Percentiles rank a stretch among this genome's conserved stretches.
phyloP scores from a whole-genome alignment of 1,284 basidiomycete genomes.

The Melampsora americana region DNA sequence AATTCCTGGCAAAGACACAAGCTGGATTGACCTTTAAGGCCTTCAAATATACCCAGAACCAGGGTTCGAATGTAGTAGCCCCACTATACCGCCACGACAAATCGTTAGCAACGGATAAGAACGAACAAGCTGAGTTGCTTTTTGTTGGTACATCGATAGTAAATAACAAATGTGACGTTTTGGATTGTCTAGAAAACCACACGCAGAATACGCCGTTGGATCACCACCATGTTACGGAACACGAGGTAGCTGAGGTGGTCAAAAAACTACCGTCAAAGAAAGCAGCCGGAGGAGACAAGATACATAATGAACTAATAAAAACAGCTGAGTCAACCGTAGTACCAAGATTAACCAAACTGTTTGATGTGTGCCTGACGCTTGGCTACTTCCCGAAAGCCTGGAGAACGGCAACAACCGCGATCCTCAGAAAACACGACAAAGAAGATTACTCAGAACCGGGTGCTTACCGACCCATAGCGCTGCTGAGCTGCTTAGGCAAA shows the following conservation, averaged over 20 bases:
- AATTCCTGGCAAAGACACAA: neutral
- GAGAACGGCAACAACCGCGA: constrained; percentile 5
- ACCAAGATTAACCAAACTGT: too few species aligned
- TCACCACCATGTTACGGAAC: neutral
- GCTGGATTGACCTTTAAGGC: neutral
- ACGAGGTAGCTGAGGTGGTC: neutral
- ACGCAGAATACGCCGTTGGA: neutral
- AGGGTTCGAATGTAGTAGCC: neutral
- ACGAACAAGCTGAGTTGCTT: too few species aligned
- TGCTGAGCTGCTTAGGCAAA: too few species aligned
- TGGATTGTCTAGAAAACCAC: neutral
- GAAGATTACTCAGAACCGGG: neutral
- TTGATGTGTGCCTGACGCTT: neutral
- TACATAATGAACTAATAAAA: neutral
- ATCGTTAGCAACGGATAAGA: neutral
- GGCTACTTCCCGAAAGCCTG: neutral
- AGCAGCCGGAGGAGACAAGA: neutral
- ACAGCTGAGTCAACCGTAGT: too few species aligned
- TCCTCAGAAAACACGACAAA: neutral
- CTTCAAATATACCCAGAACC: neutral
- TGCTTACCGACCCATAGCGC: constrained; percentile 6
- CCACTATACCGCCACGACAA: neutral
- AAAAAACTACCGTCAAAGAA: too few species aligned
- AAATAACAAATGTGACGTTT: neutral
- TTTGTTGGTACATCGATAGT: neutral